Evolutionary conservation across 164 flowering plant species (phyloP).

Genomic region (Stephania japonica): DNA sequence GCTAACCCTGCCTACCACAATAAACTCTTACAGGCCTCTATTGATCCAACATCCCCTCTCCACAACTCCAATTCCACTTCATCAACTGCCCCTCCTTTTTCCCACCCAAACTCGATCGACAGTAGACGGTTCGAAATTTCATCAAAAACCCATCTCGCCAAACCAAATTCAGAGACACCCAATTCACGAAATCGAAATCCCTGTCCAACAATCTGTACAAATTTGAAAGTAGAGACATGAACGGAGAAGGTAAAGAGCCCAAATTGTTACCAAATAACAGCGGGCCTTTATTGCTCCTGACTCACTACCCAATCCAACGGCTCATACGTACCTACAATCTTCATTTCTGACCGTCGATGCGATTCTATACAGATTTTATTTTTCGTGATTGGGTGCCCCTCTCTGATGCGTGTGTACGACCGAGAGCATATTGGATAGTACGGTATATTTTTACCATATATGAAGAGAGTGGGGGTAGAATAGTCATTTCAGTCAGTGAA

Average conservation of each 20-base stretch:
- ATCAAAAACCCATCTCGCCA: not conserved
- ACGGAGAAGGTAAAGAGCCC: conserved; percentile 1
- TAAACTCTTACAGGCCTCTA: not conserved
- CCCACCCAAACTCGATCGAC: not conserved
- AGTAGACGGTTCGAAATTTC: not conserved
- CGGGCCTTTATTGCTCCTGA: not conserved
- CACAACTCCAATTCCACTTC: not conserved
- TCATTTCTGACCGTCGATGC: not conserved
- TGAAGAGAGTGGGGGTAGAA: not conserved
- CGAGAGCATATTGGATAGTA: not conserved
- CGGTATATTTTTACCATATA: not conserved
- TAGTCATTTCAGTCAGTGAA: not conserved
- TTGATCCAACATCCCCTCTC: not conserved
- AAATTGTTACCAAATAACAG: not conserved
- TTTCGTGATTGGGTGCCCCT: not conserved
- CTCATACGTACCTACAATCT: not conserved
- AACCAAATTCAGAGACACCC: not conserved
- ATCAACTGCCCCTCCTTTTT: not conserved
- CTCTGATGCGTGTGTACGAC: not conserved
- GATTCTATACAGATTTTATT: not conserved
- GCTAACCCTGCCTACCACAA: conserved; percentile 10
- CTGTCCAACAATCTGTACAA: not conserved
- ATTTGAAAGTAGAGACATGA: not conserved
- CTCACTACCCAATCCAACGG: not conserved
- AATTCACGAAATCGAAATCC: conserved; percentile 1